phyloP scores from a whole-genome alignment of 306 rosid genomes.

The Trifolium pratense region DNA sequence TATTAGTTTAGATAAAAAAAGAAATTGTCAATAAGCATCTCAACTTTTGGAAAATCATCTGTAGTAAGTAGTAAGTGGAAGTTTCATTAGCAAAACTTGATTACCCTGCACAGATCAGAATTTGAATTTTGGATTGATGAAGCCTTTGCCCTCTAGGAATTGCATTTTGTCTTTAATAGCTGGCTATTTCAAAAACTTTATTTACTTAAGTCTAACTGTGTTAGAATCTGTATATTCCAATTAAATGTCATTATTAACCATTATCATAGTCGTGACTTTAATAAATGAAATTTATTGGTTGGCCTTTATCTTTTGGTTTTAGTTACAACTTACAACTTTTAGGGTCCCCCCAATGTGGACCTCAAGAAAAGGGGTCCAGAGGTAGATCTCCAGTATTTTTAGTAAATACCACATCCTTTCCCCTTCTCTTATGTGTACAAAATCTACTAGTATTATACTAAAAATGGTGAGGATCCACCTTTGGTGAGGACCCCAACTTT shows the following conservation, averaged over 20 bases:
- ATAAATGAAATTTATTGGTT: not conserved
- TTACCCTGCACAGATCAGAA: not conserved
- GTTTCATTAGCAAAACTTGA: slow-evolving; percentile 1
- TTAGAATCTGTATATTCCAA: not conserved
- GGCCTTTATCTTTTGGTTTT: not conserved
- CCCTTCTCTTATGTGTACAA: too few species aligned
- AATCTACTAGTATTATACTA: too few species aligned
- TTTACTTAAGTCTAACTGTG: slow-evolving; percentile 7
- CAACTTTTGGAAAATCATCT: not conserved
- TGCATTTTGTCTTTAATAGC: slow-evolving; percentile 8
- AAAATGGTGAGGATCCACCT: too few species aligned
- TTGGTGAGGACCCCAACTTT: too few species aligned
- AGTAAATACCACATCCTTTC: too few species aligned
- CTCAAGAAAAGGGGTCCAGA: too few species aligned
- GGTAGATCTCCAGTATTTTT: too few species aligned
- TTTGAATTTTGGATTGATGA: not conserved
- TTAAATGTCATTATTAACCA: not conserved
- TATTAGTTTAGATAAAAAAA: not conserved
- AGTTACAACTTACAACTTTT: not conserved
- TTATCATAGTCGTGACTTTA: slow-evolving; percentile 8
- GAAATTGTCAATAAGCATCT: not conserved
- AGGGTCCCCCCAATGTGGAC: too few species aligned
- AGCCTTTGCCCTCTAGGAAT: slow-evolving; percentile 22
- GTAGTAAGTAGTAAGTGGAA: not conserved
- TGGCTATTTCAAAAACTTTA: slow-evolving; percentile 22